Evolutionary conservation across 2,329 filamentous ascomycete genomes (phyloP).

Genomic region (Penicillium sp.): DNA sequence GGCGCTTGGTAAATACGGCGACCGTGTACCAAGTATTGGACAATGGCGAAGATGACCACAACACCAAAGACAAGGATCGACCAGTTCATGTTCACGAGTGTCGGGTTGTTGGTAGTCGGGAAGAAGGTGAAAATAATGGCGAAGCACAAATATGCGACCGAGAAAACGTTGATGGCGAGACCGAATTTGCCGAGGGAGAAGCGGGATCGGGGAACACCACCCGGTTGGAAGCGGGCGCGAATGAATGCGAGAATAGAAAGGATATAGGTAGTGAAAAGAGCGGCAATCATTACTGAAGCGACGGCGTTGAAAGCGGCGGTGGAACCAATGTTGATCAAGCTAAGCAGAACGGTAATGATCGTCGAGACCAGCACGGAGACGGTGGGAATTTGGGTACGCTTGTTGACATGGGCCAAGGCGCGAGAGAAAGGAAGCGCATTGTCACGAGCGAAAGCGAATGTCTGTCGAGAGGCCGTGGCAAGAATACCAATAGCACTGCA

Average conservation of each 20-base stretch:
- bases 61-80: conserved; percentile 25
- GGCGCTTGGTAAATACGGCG: conserved; percentile 21
- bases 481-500: conserved; percentile 34
- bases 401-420: conserved; percentile 31
- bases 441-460: conserved; percentile 48
- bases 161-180: conserved; percentile 29
- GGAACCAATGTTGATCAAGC: conserved; percentile 54
- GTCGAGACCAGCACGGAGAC: conserved; percentile 37
- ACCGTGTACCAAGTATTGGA: conserved; percentile 22
- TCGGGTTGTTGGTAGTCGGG: conserved; percentile 25
- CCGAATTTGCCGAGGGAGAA: conserved; percentile 29
- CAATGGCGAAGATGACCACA: conserved; percentile 23
- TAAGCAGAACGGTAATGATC: conserved; percentile 37
- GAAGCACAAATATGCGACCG: conserved; percentile 26
- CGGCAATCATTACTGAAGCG: conserved; percentile 51
- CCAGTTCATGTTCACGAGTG: conserved; percentile 24
- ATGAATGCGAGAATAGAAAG: conserved; percentile 34
- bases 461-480: conserved; percentile 34
- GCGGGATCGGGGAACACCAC: conserved; percentile 19
- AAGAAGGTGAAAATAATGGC: conserved; percentile 32
- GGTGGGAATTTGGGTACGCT: conserved; percentile 41
- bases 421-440: conserved; percentile 36
- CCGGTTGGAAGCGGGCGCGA: conserved; percentile 19
- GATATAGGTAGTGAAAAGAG: conserved; percentile 54
- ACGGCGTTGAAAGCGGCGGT: conserved; percentile 54